Evolutionary conservation across 805 yeast genomes (phyloP).

Genomic region (Yarrowia sp.): DNA sequence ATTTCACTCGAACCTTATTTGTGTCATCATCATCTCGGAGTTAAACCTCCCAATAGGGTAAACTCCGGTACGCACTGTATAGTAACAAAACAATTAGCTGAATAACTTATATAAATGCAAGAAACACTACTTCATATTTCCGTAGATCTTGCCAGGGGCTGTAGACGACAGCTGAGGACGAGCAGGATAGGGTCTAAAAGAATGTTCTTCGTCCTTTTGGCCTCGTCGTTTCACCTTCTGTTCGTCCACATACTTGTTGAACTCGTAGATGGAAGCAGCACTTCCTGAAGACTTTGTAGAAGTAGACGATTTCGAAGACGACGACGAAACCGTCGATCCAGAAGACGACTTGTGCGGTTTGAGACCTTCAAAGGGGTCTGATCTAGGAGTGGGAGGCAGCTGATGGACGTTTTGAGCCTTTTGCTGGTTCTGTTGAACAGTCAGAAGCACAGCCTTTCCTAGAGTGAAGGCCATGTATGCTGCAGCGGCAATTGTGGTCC

Average conservation of each 20-base stretch:
- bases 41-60: background rate
- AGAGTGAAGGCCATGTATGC: conserved; percentile 4
- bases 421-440: background rate
- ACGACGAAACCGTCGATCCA: background rate
- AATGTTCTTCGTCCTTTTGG: conserved; percentile 17
- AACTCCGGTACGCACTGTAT: background rate
- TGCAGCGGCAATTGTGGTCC: background rate
- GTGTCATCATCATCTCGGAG: background rate
- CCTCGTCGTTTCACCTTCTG: background rate
- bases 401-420: background rate
- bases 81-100: background rate
- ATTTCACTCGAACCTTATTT: background rate
- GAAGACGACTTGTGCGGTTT: background rate
- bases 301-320: background rate
- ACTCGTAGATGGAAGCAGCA: conserved; percentile 18
- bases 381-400: background rate
- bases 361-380: conserved; percentile 16
- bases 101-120: background rate
- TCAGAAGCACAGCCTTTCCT: background rate
- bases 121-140: background rate
- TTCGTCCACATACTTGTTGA: conserved; percentile 15
- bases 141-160: conserved; percentile 19
- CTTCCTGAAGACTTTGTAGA: conserved; percentile 4
- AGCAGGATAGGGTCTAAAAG: conserved; percentile 20
- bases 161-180: conserved; percentile 12